Evolutionary conservation across 2,329 filamentous ascomycete genomes (phyloP).

Genomic region (Exophiala calicioides): DNA sequence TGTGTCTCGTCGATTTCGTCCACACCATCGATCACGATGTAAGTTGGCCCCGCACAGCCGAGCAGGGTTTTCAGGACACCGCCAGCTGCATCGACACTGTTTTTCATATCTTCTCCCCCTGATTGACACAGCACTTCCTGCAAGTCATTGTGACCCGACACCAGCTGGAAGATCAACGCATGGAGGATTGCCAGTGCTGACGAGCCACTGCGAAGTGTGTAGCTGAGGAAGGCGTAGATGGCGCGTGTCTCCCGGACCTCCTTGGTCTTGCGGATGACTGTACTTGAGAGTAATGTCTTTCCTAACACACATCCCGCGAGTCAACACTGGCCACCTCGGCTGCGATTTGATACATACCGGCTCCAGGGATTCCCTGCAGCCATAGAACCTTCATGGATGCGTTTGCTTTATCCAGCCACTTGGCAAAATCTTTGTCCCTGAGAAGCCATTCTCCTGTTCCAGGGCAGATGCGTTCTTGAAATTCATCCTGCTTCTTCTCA

Average conservation of each 20-base stretch:
- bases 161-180: not conserved
- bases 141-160: not conserved
- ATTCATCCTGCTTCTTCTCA: not conserved
- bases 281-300: not conserved
- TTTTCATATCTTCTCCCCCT: too few species aligned
- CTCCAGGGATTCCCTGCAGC: slow-evolving; percentile 1
- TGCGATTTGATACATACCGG: too few species aligned
- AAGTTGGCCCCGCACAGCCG: not conserved
- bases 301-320: not conserved
- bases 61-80: too few species aligned
- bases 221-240: slow-evolving; percentile 2
- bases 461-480: not conserved
- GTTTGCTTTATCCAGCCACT: not conserved
- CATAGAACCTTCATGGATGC: not conserved
- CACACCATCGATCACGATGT: slow-evolving; percentile 2
- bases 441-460: not conserved
- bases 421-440: not conserved
- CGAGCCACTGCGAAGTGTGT: too few species aligned
- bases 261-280: not conserved
- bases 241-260: not conserved
- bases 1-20: slow-evolving; percentile 4
- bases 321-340: too few species aligned
- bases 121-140: slow-evolving; percentile 1
- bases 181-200: slow-evolving; percentile 1
- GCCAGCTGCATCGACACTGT: too few species aligned